Percentiles rank a stretch among this genome's conserved stretches.
These are phyloP conservation scores for Lichtheimia corymbifera DNA, from an alignment of 371 early-diverging fungal species.

Conservation along the genomic window DNA sequence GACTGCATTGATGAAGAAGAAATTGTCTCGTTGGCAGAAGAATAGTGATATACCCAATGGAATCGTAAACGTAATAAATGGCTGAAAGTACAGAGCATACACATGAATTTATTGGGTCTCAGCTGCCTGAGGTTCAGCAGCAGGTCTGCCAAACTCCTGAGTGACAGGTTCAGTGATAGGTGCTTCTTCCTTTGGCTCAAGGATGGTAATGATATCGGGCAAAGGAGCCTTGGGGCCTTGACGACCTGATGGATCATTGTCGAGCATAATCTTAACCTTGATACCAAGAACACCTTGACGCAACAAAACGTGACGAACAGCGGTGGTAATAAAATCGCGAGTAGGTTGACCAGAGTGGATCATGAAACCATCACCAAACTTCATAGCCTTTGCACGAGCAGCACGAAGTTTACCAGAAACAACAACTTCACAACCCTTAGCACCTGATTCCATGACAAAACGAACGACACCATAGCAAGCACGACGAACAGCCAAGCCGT, in stretches of 20 bases:
- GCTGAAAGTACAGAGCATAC: conserved; percentile 2
- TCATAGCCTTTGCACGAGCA: conserved; percentile 99
- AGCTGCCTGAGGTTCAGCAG: conserved; percentile 25
- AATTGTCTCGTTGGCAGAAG: conserved; percentile 25
- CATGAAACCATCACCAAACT: conserved; percentile 99
- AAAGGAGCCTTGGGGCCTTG: conserved; percentile 94
- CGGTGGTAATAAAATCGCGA: conserved; percentile 95
- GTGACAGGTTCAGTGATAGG: conserved; percentile 75
- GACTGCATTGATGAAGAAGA: conserved; percentile 44
- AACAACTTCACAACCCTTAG: conserved; percentile 99
- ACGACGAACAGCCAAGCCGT: conserved; percentile 97
- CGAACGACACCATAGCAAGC: conserved; percentile 99
- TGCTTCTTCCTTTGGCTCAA: conserved; percentile 88
- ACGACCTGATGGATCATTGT: conserved; percentile 94
- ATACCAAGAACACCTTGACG: conserved; percentile 99
- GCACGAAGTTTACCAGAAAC: conserved; percentile 99
- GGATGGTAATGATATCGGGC: conserved; percentile 96
- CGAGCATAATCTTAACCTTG: conserved; percentile 99
- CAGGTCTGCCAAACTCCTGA: conserved; percentile 68
- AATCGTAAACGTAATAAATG: not conserved
- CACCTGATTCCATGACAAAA: conserved; percentile 98
- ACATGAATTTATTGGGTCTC: conserved; percentile 17
- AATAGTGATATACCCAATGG: not conserved
- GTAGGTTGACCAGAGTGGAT: conserved; percentile 99
- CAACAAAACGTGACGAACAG: conserved; percentile 96